Evolutionary conservation across 1,284 basidiomycete genomes (phyloP).

Genomic region (Apiotrichum brassicae): DNA sequence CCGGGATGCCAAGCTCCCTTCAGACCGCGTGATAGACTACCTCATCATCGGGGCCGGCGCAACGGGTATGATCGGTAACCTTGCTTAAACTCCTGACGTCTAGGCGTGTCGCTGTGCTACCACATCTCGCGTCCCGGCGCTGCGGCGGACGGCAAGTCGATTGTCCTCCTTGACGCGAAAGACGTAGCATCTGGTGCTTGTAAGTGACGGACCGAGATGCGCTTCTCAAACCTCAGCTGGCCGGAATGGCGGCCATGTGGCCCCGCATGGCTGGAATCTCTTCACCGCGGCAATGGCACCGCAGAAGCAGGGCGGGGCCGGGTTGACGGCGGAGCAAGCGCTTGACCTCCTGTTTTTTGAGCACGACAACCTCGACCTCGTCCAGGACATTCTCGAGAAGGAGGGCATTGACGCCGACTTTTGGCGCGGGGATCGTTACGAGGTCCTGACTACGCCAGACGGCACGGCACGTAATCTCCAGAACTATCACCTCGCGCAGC

Average conservation of each 20-base stretch:
- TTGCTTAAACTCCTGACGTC: conserved; percentile 1
- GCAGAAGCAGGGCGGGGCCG: conserved; percentile 28
- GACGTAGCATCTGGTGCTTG: conserved; percentile 37
- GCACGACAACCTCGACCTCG: conserved; percentile 64
- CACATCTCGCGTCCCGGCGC: conserved; percentile 25
- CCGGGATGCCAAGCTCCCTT: conserved; percentile 15
- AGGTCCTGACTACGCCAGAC: conserved; percentile 11
- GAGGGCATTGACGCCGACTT: conserved; percentile 28
- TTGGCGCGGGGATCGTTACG: conserved; percentile 21
- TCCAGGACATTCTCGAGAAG: conserved; percentile 53
- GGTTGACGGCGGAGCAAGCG: conserved; percentile 40
- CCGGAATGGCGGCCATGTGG: conserved; percentile 41
- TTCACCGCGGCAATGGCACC: conserved; percentile 20
- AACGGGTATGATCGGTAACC: conserved; percentile 7
- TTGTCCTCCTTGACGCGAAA: conserved; percentile 34
- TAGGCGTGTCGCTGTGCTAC: conserved; percentile 25
- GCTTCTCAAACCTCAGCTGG: conserved; percentile 21
- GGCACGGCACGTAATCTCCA: background rate
- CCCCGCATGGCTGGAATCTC: conserved; percentile 24
- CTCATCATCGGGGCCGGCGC: conserved; percentile 27
- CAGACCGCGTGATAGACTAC: conserved; percentile 16
- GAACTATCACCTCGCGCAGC: background rate
- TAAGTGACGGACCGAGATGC: conserved; percentile 7
- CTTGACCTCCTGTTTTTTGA: conserved; percentile 53
- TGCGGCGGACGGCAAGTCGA: conserved; percentile 17